A percentile compares a stretch with the other conserved stretches of the same genome.
These are phyloP conservation scores for Ceratocystis ficicola DNA, from an alignment of 2,329 filamentous ascomycete genomes.

Conservation along the genomic window DNA sequence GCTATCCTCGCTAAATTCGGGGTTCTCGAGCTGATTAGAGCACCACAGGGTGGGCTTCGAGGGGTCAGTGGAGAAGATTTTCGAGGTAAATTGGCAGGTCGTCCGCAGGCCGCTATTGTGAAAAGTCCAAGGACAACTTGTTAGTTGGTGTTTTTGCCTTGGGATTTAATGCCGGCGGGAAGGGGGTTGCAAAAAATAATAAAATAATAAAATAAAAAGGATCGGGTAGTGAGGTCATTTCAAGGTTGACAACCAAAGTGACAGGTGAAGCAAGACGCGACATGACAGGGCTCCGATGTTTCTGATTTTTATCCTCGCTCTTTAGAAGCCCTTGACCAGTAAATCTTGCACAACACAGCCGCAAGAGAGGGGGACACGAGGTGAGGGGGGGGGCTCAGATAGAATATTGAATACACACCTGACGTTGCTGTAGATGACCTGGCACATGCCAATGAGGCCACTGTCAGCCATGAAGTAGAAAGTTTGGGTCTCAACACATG, in stretches of 20 bases:
- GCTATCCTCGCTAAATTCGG: conserved; percentile 74
- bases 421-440: conserved; percentile 97
- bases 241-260: not conserved
- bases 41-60: conserved; percentile 71
- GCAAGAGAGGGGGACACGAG: conserved; percentile 24
- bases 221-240: not conserved
- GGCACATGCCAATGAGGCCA: conserved; percentile 64
- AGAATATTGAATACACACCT: conserved; percentile 46
- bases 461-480: conserved; percentile 80
- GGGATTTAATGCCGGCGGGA: not conserved
- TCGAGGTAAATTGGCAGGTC: conserved; percentile 87
- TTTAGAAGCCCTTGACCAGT: not conserved
- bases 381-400: not conserved
- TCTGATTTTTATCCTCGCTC: not conserved
- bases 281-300: conserved; percentile 5
- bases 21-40: conserved; percentile 64
- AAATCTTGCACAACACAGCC: conserved; percentile 11
- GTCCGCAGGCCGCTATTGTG: conserved; percentile 64
- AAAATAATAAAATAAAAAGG: not conserved
- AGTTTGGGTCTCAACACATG: conserved; percentile 84
- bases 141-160: not conserved
- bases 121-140: not conserved
- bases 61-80: conserved; percentile 69
- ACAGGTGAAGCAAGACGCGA: conserved; percentile 2
- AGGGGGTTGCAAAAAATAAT: not conserved